Evolutionary conservation across 2,329 filamentous ascomycete genomes (phyloP), one percentile per base, ranked within the genome.

Genomic region (Fusarium chuoi): DNA sequence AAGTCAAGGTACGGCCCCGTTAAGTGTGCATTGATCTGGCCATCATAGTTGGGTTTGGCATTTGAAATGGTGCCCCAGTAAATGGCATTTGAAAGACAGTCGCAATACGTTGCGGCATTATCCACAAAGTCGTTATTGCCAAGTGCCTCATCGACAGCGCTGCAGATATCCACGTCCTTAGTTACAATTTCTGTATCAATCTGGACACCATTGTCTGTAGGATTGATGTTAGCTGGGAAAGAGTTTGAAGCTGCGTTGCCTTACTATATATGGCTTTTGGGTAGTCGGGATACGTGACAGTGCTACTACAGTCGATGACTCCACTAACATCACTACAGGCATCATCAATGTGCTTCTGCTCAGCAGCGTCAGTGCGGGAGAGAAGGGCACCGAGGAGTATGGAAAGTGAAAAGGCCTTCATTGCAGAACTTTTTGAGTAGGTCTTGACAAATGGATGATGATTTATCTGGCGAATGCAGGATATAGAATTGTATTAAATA

Each of bases 131-230:
- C 33, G 24, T 24, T 17, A 39, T 45, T 46, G 5, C 57, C 67
- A 15, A 70, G 57, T 17, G 56, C 64, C 46, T 30, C 13, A 17
- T 15, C 9, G 24, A 68, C 41, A 8, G 63, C 67, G 17, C 33
- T 30, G 22, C 64, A 70, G 10, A 63, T 62, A 42, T 68, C 22
- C 22, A 63, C 52, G 4, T 49, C 33, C 15, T 56, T 30, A 11
- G 41, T 24, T 33, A 45, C 45, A 42, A 68, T 36, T 7, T 38
- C 35, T 20, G 54, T 33, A 22, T 6, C 45, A 18, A 15, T 42
- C 17, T 49, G 44, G 4, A 7, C 22, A 7, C 41, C 35, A 14
- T 12, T 36, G 8, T 57, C 39, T 44, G 8, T n/a, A 20, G 10
- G 14, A 48, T 17, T 8, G 18, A 24, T 10, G 7, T 56, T 26